Evolutionary conservation across 768 basidiomycete species (phyloP).

Genomic region (Psilocybe cyanescens): DNA sequence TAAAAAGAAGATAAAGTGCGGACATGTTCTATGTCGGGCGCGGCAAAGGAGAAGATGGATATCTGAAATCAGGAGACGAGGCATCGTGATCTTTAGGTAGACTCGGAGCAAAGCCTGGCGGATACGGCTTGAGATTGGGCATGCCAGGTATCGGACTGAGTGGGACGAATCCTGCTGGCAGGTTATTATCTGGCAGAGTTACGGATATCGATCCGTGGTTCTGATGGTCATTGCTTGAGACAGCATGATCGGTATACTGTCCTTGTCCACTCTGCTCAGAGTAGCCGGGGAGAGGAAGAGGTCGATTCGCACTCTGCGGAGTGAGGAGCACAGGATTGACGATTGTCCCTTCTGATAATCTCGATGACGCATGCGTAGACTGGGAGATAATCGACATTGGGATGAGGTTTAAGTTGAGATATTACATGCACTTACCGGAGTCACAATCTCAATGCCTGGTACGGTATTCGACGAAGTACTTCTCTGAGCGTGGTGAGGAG

Average conservation of each 20-base stretch:
- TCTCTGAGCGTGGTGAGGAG: background rate
- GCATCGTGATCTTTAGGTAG: slow-evolving; percentile 12
- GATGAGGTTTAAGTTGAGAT: background rate
- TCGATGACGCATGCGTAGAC: slow-evolving; percentile 13
- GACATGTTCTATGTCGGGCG: background rate
- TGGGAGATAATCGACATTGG: background rate
- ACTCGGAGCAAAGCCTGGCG: slow-evolving; percentile 22
- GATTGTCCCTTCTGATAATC: slow-evolving; percentile 30
- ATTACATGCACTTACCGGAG: slow-evolving; percentile 7
- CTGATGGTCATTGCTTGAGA: background rate
- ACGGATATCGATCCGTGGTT: slow-evolving; percentile 18
- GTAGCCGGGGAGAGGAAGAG: slow-evolving; percentile 12
- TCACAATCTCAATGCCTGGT: slow-evolving; percentile 17
- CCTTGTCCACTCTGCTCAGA: slow-evolving; percentile 1
- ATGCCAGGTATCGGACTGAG: slow-evolving; percentile 36
- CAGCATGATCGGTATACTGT: background rate
- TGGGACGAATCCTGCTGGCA: slow-evolving; percentile 43
- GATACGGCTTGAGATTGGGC: slow-evolving; percentile 23
- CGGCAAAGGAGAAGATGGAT: slow-evolving; percentile 19
- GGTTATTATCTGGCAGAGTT: slow-evolving; percentile 32
- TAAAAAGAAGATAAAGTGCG: background rate
- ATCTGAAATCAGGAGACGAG: slow-evolving; percentile 13
- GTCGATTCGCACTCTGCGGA: slow-evolving; percentile 40
- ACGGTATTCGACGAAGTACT: slow-evolving; percentile 1
- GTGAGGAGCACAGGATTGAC: slow-evolving; percentile 46